Percentiles rank a stretch among this genome's conserved stretches.
Conservation (phyloP, 139 green algal species). For the Coelastrella sp. region DNA sequence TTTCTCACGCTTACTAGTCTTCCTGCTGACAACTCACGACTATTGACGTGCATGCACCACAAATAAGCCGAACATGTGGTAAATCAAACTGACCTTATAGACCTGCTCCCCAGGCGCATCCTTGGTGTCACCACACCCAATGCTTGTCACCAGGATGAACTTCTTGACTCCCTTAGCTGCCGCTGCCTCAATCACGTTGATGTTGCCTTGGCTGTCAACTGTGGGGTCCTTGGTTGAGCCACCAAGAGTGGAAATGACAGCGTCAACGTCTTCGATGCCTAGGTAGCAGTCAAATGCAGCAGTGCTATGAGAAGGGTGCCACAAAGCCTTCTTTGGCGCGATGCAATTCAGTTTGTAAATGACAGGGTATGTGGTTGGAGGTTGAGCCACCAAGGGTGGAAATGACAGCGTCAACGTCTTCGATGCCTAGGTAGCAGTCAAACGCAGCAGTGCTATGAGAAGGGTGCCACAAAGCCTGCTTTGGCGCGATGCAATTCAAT, state of each 20-base stretch:
- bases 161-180: constrained; percentile 91
- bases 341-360: no score
- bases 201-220: constrained; percentile 92
- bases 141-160: constrained; percentile 98
- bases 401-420: constrained; percentile 95
- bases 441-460: no score
- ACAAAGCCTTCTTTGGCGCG: no score
- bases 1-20: no score
- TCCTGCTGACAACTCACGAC: no score
- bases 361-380: no score
- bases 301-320: no score
- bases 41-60: no score
- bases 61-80: no score
- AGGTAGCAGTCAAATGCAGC: background rate
- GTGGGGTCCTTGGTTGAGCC: constrained; percentile 82
- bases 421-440: constrained; percentile 65
- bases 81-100: background rate
- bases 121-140: constrained; percentile 92
- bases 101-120: constrained; percentile 81
- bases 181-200: constrained; percentile 97
- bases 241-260: constrained; percentile 93
- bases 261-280: constrained; percentile 93
- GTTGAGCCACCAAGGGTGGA: constrained; percentile 44
- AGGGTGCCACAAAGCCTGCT: no score
- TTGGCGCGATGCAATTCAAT: no score